Evolutionary conservation across 192 early-diverging fungal species (phyloP).

Genomic region (Globomyces pollinis-pini): DNA sequence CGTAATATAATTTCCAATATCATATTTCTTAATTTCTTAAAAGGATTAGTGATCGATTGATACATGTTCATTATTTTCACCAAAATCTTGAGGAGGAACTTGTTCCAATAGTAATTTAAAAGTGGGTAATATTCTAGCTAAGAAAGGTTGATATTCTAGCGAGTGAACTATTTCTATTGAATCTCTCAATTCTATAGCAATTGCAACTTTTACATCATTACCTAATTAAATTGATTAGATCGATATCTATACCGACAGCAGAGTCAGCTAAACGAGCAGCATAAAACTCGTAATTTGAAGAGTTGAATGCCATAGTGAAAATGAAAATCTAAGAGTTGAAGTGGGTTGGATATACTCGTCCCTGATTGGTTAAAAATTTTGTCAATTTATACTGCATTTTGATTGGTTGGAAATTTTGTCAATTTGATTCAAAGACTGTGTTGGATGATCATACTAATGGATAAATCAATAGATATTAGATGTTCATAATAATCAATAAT

Average conservation of each 20-base stretch:
- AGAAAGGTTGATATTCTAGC: constrained; percentile 71
- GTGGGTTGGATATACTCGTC: no score
- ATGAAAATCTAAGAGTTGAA: no score
- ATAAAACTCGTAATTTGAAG: no score
- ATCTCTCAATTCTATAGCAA: constrained; percentile 80
- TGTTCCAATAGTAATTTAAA: constrained; percentile 65
- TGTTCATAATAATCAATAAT: neutral
- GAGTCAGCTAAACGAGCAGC: no score
- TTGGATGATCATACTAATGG: no score
- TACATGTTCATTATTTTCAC: neutral
- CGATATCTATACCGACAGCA: no score
- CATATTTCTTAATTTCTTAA: constrained; percentile 81
- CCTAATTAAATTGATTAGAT: no score
- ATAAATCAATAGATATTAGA: constrained; percentile 1
- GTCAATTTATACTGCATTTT: no score
- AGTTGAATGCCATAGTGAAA: no score
- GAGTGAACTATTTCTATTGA: constrained; percentile 86
- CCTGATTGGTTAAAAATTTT: no score
- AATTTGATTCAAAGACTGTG: no score
- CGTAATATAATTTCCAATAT: constrained; percentile 90
- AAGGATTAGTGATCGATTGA: constrained; percentile 31
- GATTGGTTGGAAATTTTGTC: no score
- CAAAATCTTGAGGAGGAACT: neutral
- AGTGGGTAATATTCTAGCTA: constrained; percentile 73
- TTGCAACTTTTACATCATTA: constrained; percentile 63